Percentiles rank a stretch among this genome's conserved stretches.
These are phyloP conservation scores for Pythium grandisporangium DNA, from an alignment of 352 stramenopile genomes.

Conservation along the genomic window DNA sequence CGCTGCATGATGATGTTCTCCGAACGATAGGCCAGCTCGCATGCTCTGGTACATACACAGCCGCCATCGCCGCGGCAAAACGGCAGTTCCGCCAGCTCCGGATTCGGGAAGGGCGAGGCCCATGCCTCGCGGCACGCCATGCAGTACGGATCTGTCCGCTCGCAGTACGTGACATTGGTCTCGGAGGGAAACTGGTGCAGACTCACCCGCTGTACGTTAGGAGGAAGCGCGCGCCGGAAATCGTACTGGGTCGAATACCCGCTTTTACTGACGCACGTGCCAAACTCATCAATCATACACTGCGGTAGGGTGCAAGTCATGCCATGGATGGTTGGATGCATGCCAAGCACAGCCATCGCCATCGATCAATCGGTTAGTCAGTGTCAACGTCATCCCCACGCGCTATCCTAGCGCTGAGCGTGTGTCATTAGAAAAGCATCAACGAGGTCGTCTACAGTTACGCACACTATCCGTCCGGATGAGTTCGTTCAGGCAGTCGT, in stretches of 20 bases:
- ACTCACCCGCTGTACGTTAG: neutral
- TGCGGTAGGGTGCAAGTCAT: too few species aligned
- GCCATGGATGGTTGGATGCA: too few species aligned
- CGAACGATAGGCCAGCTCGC: conserved; percentile 9
- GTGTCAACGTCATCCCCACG: too few species aligned
- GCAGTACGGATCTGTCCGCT: conserved; percentile 7
- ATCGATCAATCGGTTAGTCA: too few species aligned
- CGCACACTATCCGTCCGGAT: too few species aligned
- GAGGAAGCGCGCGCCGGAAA: conserved; percentile 3
- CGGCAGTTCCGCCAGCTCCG: conserved; percentile 9
- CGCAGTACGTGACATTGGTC: conserved; percentile 12
- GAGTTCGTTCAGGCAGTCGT: neutral
- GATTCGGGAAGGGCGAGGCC: conserved; percentile 13
- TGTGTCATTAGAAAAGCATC: too few species aligned
- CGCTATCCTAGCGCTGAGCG: too few species aligned
- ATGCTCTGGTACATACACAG: conserved; percentile 10
- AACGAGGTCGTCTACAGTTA: too few species aligned
- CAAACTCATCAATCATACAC: conserved; percentile 12
- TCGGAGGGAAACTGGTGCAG: conserved; percentile 6
- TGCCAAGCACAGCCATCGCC: too few species aligned
- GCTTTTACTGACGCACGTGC: conserved; percentile 9
- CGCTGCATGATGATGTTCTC: conserved; percentile 14
- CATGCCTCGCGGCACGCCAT: conserved; percentile 7
- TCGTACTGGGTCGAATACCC: conserved; percentile 5
- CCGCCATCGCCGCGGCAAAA: conserved; percentile 10